Base-by-base conservation (phyloP, 2,329 filamentous ascomycete species). In the Geosmithia morbida region DNA sequence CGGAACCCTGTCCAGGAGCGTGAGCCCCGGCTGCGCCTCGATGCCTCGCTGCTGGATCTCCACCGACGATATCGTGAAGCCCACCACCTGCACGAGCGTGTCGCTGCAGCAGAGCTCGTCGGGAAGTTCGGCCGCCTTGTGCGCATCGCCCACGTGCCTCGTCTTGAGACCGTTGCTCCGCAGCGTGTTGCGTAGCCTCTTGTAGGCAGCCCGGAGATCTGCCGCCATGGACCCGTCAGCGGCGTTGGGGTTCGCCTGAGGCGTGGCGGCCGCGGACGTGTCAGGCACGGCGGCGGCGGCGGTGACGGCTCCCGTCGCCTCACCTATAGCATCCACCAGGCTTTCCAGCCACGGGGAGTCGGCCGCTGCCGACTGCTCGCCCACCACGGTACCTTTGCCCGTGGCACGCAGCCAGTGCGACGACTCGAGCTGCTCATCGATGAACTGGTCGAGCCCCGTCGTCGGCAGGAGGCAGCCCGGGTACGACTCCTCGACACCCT, bases 21-120 rank as follows among this genome's bases (percentile, higher is more conserved):
- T 90, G 61, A 79, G 73, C 47, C 85, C 83, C 44, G 77, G 75
- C 52, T 84, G 77, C 19, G 81, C 79, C 55, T 87, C 84, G 3
- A 87, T 71, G 7, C 92, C 92, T 55, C 92, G 83, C 61, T 96
- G 88, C 52, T 89, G 83, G 53, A 97, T 95, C 65, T 98, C 92
- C 3, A 86, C 81, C 0, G 88, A 81, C 8, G 88, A 83, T 49
- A 98, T 88, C 0, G 89, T 90, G 59, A 81, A 87, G 2, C 87
- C 90, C 14, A 96, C 79, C 2, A 79, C 70, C 49, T 73, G 72
- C 14, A 80, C 75, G 11, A 88, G 63, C 1, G 74, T 73, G 55
- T 85, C 80, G 49, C 74, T 75, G 19, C 62, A 65, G 48, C 64
- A 66, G 5, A 82, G 60, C 48, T 77, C 69, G n/a, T 71, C 66